Base-by-base conservation (phyloP, 2,329 filamentous ascomycete genomes). In the Cladobotryum protrusum region DNA sequence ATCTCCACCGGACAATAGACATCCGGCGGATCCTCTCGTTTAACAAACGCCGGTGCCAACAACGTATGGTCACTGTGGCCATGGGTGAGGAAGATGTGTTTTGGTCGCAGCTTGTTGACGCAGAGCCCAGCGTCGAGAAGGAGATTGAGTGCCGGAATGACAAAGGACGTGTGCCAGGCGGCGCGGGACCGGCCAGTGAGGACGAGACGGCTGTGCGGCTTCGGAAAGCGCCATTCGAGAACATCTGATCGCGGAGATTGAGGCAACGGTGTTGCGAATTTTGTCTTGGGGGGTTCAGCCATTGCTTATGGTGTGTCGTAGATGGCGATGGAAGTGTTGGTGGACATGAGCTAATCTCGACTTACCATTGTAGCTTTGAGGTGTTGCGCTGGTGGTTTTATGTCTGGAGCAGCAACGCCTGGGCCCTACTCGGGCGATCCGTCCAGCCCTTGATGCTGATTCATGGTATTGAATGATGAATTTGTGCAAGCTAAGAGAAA, bases 101-200 rank as follows among this genome's bases (percentile, higher is more conserved):
- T 75, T 0, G 74, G 74, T 0, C 74, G 67, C 2, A 64, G 56
- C 29, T 68, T 69, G 62, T 74, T 75, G 57, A 76, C 68, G 48
- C 64, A 61, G 36, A 76, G 64, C 2, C 74, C 74, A 2, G 73
- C 72, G 58, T 77, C 74, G 33, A 77, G 71, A 4, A 76, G 68
- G 20, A 76, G 63, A 50, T 75, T 72, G 45, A 77, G 70, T 53
- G 75, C 70, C 1, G 74, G 73, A 45, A 77, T 68, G 42, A 77
- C 62, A 52, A 77, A 77, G 5, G 72, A 75, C 2, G 74, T 77
- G 59, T 76, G 73, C 74, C 73, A 76, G 13, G 73, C 73, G 6
- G 74, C 74, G 13, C 73, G 70, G 7, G 73, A 76, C 20, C 67
- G 67, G 47, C 74, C 74, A 1, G 72, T 74, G 9, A 77, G 64